Evolutionary conservation across 331 rosid genomes (phyloP), one percentile per base, ranked within the genome.

Genomic region (Acacia concinna): DNA sequence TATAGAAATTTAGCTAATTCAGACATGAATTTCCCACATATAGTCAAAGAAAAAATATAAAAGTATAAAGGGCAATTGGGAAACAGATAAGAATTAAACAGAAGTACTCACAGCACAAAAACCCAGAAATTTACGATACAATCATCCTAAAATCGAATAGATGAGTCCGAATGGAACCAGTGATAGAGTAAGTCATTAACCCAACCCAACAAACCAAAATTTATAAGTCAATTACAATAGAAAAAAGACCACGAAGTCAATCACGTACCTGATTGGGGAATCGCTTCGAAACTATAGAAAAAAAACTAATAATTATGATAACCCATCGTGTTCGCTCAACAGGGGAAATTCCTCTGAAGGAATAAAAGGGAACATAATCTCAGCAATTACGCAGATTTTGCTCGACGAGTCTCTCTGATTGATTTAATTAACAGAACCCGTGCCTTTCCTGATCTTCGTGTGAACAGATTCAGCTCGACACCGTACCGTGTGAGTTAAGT

Each of bases 191-290:
- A n/a, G 14, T 54, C 13, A n/a, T 20, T 41, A 54, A 25, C 23
- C 60, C 60, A 72, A 72, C 34, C 38, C 60, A 72, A 65, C 34
- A 23, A 54, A 21, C 37, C 75, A 13, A 51, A 37, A 56, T 67
- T 56, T 72, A 63, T 3, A 31, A 17, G 15, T 59, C 71, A 43
- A 54, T 2, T 31, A 6, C 40, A 71, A 77, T 13, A 8, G 1
- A 52, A 70, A 43, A 13, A 38, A 66, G 44, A 72, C 72, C 67
- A 8, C 44, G 77, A 78, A 78, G 83, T 73, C 73, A 83, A 83
- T 73, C 46, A 47, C 49, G 68, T 8, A 68, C 68, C 74, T 28
- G 49, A 59, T 43, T 30, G 20, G 20, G 30, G 66, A 73, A 82
- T 62, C 59, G 44, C 66, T 43, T 5, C 2, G 76, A 83, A 83